A percentile compares a stretch with the other conserved stretches of the same genome.
Evolutionary conservation across 106 monocot genomes (phyloP).

Genomic region (Agapanthus africanus): DNA sequence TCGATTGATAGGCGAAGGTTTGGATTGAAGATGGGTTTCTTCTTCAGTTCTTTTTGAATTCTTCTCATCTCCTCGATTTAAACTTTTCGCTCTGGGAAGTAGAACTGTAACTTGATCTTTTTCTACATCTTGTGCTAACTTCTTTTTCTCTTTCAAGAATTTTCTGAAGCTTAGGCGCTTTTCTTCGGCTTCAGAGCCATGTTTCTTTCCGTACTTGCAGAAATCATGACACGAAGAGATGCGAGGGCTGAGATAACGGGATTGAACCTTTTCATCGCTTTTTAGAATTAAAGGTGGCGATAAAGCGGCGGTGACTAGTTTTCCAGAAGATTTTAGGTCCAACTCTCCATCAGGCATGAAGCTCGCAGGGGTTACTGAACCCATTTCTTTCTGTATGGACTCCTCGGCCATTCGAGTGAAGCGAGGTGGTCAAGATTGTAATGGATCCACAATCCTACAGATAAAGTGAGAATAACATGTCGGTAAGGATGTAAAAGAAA

Average conservation of each 20-base stretch:
- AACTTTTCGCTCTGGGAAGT: not conserved
- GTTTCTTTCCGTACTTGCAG: constrained; percentile 52
- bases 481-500: no score
- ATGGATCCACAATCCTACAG: no score
- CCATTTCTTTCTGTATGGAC: no score
- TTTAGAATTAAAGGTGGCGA: no score
- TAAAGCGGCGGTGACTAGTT: no score
- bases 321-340: no score
- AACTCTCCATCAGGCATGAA: no score
- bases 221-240: constrained; percentile 62
- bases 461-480: no score
- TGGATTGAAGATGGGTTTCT: constrained; percentile 1
- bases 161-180: constrained; percentile 6
- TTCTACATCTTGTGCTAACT: not conserved
- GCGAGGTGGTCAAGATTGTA: no score
- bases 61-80: not conserved
- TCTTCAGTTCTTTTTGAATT: not conserved
- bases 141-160: constrained; percentile 5
- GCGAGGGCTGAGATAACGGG: constrained; percentile 46
- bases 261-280: constrained; percentile 12
- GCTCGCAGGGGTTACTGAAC: no score
- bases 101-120: constrained; percentile 9
- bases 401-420: no score
- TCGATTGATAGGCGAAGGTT: not conserved
- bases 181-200: constrained; percentile 20